Base-by-base conservation (phyloP, 306 rosid genomes). In the Cicer bijugum region DNA sequence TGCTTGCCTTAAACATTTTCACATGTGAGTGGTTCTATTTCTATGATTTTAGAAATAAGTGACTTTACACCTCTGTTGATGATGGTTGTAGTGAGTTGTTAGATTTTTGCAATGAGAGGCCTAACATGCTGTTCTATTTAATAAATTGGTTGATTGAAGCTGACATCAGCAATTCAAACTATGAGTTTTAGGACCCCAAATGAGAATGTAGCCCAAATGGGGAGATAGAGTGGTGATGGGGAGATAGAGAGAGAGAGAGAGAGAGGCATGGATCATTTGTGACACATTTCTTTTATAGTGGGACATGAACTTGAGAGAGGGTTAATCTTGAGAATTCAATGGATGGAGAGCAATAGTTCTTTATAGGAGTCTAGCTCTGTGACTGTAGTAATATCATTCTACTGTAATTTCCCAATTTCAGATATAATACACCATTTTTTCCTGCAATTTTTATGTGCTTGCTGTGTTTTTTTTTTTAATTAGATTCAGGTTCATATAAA, bases 1-100 rank as follows among this genome's bases (percentile, higher is more conserved):
- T 57, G 91, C 92, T 35, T 94, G 97, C 84, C 97, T 94, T 81
- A 82, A 87, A 69, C 96, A 94, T 85, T 94, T 94, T 83, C 92
- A 82, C 66, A 88, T 87, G 98, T 94, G 82, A 84, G 98, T 88
- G 67, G 53, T 75, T 83, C 56, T 53, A 59, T 53, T 37, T 67
- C 59, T 67, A 8, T 35, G 58, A 37, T 53, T 78, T 66, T 57
- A 38, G 60, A 76, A 72, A 74, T 62, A 76, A 64, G 1, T 71
- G 48, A 61, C 46, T 78, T 60, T 78, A 16, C 20, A 2, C 37
- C 33, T 44, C 40, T 51, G 67, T 33, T 76, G 59, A 16, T 71
- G 46, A 38, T 7, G 52, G 50, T 69, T 52, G 20, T 67, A 64
- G 33, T 20, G 43, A 45, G 48, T 63, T 56, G 35, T 65, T 78